These are phyloP conservation scores for Setaria italica DNA, from an alignment of 202 grass and related monocot genomes.

Conservation along the genomic window DNA sequence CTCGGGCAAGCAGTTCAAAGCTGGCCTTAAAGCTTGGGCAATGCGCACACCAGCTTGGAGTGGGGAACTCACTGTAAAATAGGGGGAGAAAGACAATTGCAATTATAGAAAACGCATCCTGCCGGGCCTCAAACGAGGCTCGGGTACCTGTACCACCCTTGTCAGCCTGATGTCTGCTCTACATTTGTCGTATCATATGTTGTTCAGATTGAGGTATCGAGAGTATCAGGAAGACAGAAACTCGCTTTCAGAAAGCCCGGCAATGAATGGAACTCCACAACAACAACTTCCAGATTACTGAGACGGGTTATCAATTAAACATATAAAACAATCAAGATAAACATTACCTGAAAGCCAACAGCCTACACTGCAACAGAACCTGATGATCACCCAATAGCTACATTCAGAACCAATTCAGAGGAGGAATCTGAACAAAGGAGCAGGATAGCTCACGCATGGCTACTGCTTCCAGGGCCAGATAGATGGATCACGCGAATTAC, in stretches of 20 bases:
- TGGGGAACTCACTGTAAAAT: too few relatives aligned
- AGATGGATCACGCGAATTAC: not conserved
- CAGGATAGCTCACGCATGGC: not conserved
- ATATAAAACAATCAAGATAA: not conserved
- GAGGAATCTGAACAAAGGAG: not conserved
- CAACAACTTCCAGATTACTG: not conserved
- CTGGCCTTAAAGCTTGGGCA: too few relatives aligned
- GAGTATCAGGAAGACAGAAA: not conserved
- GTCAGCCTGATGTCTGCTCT: not conserved
- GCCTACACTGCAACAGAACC: not conserved
- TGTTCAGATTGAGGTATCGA: constrained; percentile 7
- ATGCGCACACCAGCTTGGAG: too few relatives aligned
- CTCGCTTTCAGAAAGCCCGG: not conserved
- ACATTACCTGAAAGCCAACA: not conserved
- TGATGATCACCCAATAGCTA: not conserved
- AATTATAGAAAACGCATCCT: not conserved
- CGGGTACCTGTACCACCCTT: not conserved
- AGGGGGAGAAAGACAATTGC: not conserved
- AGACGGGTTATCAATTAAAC: not conserved
- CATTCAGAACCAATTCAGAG: not conserved
- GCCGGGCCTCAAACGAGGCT: not conserved
- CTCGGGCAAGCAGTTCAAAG: too few relatives aligned
- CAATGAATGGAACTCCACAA: not conserved
- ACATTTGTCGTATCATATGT: not conserved
- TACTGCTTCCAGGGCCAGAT: not conserved